A percentile compares a stretch with the other conserved stretches of the same genome.
phyloP scores from a whole-genome alignment of 176 grass and related monocot genomes.

The Oryza longistaminata region DNA sequence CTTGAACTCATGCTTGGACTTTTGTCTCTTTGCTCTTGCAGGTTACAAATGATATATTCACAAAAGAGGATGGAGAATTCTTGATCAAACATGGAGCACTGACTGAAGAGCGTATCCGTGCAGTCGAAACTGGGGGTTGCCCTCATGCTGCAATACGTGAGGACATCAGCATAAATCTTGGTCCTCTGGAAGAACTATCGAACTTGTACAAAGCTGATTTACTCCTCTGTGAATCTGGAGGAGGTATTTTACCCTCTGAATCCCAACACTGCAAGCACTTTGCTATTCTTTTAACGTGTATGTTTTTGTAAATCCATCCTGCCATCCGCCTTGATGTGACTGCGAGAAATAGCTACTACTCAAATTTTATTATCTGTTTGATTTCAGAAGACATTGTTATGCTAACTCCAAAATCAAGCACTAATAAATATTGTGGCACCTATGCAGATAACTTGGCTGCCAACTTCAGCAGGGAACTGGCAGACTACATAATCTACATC shows the following conservation, averaged over 20 bases:
- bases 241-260: conserved; percentile 62
- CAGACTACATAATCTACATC: conserved; percentile 98
- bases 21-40: conserved; percentile 26
- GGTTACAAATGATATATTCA: conserved; percentile 99
- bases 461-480: conserved; percentile 98
- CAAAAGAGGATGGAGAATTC: conserved; percentile 97
- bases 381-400: not conserved
- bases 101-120: conserved; percentile 79
- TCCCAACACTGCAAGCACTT: not conserved
- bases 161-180: conserved; percentile 98
- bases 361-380: not conserved
- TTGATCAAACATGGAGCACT: conserved; percentile 91
- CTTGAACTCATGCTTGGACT: not conserved
- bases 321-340: too few species aligned
- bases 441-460: conserved; percentile 94
- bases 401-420: not conserved
- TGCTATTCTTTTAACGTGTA: not conserved
- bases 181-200: conserved; percentile 88
- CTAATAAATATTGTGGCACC: not conserved
- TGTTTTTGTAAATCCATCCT: not conserved
- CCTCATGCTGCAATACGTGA: conserved; percentile 94
- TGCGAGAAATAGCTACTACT: too few species aligned
- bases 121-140: conserved; percentile 92
- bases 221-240: conserved; percentile 98
- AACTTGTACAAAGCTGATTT: conserved; percentile 86